A percentile compares a stretch with the other conserved stretches of the same genome.
Conservation (phyloP, 345 rosid species). For the Mercurialis annua region DNA sequence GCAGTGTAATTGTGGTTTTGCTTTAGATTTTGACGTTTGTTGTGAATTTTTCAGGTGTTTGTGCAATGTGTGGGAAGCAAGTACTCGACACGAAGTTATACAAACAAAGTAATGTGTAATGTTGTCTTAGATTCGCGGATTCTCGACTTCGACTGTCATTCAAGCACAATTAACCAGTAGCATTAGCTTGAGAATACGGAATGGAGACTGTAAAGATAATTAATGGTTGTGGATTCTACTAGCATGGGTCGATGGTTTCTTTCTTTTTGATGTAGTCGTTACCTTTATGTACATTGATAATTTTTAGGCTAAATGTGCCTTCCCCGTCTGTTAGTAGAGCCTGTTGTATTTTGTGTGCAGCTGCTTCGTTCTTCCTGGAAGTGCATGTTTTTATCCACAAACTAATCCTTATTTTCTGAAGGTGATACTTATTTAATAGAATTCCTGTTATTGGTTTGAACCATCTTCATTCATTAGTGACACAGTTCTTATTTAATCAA, state of each 20-base stretch:
- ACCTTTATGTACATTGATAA: background rate
- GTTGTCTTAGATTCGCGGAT: background rate
- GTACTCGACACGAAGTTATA: constrained; percentile 94
- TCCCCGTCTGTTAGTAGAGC: background rate
- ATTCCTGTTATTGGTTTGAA: too few species aligned
- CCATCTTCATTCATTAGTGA: too few species aligned
- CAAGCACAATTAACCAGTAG: background rate
- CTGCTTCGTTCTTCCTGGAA: background rate
- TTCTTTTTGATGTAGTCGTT: too few species aligned
- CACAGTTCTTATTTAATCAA: too few species aligned
- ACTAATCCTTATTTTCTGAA: too few species aligned
- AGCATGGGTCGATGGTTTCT: background rate
- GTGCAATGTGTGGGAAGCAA: constrained; percentile 99
- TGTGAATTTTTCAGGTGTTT: constrained; percentile 59
- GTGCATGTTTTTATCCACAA: too few species aligned
- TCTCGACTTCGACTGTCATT: background rate
- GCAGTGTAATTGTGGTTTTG: background rate
- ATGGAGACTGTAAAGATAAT: background rate
- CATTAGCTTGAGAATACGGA: background rate
- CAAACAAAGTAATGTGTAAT: constrained; percentile 89
- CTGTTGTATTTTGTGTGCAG: too few species aligned
- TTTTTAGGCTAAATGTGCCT: background rate
- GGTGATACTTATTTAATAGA: too few species aligned
- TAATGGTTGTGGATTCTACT: background rate
- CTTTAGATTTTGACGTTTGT: constrained; percentile 9